Base-by-base conservation (phyloP, 2,329 filamentous ascomycete genomes). In the Botrytis medusae region DNA sequence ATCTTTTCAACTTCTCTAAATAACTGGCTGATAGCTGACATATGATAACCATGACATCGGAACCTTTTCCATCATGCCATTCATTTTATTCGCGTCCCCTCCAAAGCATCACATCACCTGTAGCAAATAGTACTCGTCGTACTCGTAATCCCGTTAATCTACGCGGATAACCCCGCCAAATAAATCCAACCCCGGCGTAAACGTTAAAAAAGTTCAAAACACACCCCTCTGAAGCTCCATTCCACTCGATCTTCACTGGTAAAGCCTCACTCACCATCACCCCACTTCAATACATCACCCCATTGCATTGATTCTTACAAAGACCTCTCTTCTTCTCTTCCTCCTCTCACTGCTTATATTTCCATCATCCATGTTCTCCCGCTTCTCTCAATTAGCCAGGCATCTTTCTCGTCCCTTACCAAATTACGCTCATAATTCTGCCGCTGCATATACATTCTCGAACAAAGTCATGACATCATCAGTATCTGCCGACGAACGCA, bases 341-440 rank as follows among this genome's bases (percentile, higher is more conserved):
- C 48, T 42, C 3, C 5, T 54, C n/a, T 18, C 3, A 29, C n/a
- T 57, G 6, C 2, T 7, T 29, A 29, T 29, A 9, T 32, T 59
- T 16, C 48, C 6, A 32, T 25, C n/a, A 42, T 73, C 51, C 70
- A 97, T 97, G 94, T 91, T 95, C 83, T 88, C 88, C 75, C 90
- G 94, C 77, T 82, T 97, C 73, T 90, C 88, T 69, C 93, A 94
- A 81, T 81, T 97, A 75, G 86, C 90, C 74, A 88, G 91, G 81
- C 93, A 97, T 82, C 83, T 97, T 75, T 87, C 88, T 68, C 87
- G 87, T 77, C 87, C 91, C 73, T 81, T 88, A 10, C 87, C 88
- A n/a, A 87, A 86, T 77, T 87, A 87, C 81, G 84, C 85, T 40
- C 86, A 88, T 78, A 82, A 48, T 14, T 81, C 79, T 57, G 78